Evolutionary conservation across 352 stramenopile species (phyloP).

Genomic region (Pythium phragmitis): DNA sequence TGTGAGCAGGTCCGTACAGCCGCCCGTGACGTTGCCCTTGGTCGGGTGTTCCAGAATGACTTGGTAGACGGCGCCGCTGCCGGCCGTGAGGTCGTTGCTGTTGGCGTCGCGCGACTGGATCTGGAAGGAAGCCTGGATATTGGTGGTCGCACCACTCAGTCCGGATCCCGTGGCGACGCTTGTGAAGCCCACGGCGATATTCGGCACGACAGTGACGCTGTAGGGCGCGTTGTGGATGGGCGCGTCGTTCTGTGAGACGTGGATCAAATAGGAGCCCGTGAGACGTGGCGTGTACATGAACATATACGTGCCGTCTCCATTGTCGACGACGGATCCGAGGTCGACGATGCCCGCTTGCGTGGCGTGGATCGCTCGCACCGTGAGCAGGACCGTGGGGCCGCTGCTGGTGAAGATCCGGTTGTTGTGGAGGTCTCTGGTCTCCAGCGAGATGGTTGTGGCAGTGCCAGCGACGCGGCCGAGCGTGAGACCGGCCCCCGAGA

Average conservation of each 20-base stretch:
- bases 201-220: slow-evolving; percentile 45
- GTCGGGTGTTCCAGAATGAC: slow-evolving; percentile 38
- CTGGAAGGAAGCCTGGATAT: slow-evolving; percentile 58
- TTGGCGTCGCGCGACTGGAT: slow-evolving; percentile 57
- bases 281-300: slow-evolving; percentile 35
- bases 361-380: slow-evolving; percentile 43
- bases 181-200: slow-evolving; percentile 37
- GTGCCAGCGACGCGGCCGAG: slow-evolving; percentile 45
- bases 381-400: slow-evolving; percentile 16
- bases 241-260: slow-evolving; percentile 37
- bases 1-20: slow-evolving; percentile 52
- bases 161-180: slow-evolving; percentile 43
- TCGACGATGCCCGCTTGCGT: slow-evolving; percentile 21
- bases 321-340: slow-evolving; percentile 27
- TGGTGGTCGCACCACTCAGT: slow-evolving; percentile 41
- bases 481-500: slow-evolving; percentile 48
- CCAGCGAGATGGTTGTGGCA: slow-evolving; percentile 38
- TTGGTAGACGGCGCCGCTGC: slow-evolving; percentile 36
- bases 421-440: slow-evolving; percentile 49
- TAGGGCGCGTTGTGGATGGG: slow-evolving; percentile 70
- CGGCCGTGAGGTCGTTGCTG: slow-evolving; percentile 45
- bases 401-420: slow-evolving; percentile 56
- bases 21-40: slow-evolving; percentile 38
- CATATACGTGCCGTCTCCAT: slow-evolving; percentile 34
- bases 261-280: slow-evolving; percentile 35